Base-by-base conservation (phyloP, 2,329 filamentous ascomycete species). In the Talaromyces sp. region DNA sequence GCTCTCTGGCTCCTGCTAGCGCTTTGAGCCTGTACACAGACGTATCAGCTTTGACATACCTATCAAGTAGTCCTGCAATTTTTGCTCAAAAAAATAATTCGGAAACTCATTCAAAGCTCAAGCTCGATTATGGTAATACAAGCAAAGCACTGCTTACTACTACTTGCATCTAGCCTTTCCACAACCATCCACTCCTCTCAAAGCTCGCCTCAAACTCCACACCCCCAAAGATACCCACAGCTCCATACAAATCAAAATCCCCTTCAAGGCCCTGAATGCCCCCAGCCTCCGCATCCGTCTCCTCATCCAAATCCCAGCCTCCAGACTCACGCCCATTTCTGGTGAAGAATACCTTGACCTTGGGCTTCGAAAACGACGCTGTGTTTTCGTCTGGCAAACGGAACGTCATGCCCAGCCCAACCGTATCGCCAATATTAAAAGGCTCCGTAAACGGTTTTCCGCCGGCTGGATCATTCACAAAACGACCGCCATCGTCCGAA, bases 191-290 rank as follows among this genome's bases (percentile, higher is more conserved):
- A 53, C 73, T 71, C 55, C 74, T 73, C 62, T 80, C 73, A 69
- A 85, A 84, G 55, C 76, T 78, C 15, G 81, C 78, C 65, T 87
- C 84, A 62, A 87, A 84, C 58, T 87, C 84, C 19, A 86, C 82
- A n/a, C 78, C 82, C 3, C 85, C 85, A 72, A 86, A 88, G 25
- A 85, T 73, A 3, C 85, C 85, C 59, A 88, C 76, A 2, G 85
- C 84, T 49, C 80, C 81, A 69, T 85, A 84, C 52, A 88, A 65
- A 70, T 88, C 85, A 65, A 89, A 67, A 85, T 92, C 70, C 78
- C 89, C 68, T 86, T 91, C 72, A 81, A 92, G 71, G 79, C 89
- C 66, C 82, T 85, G 30, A 80, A 90, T 47, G 81, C 85, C 55
- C 77, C 88, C 67, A 81, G 87, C 62, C 67, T 81, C 78, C 55